Percentiles rank a stretch among this genome's conserved stretches.
These are phyloP conservation scores for Coemansia sp. DNA, from an alignment of 371 early-diverging fungal species.

Conservation along the genomic window DNA sequence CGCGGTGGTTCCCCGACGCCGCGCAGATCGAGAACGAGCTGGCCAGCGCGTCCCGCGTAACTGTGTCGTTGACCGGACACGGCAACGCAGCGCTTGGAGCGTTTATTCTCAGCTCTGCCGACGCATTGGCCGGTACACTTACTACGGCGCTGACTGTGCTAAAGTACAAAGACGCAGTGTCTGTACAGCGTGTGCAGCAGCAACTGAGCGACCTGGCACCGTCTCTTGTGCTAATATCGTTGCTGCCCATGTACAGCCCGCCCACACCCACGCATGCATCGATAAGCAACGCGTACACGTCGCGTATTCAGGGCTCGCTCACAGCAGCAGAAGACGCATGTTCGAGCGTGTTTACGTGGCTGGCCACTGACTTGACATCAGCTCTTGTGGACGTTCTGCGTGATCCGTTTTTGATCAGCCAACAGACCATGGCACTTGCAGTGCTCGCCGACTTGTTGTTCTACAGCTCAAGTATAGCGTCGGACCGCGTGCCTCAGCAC, in stretches of 20 bases:
- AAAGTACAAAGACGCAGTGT: constrained; percentile 17
- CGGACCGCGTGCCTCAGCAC: constrained; percentile 18
- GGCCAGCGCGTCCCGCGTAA: constrained; percentile 13
- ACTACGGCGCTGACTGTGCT: constrained; percentile 12
- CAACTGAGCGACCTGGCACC: constrained; percentile 22
- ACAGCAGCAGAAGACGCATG: background rate
- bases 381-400: constrained; percentile 18
- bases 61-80: background rate
- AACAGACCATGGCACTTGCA: constrained; percentile 19
- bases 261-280: constrained; percentile 40
- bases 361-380: constrained; percentile 11
- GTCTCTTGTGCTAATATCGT: constrained; percentile 14
- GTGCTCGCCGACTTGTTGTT: constrained; percentile 25
- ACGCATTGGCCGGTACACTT: constrained; percentile 17
- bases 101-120: constrained; percentile 15
- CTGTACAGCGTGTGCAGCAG: constrained; percentile 10
- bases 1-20: constrained; percentile 27
- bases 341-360: constrained; percentile 16
- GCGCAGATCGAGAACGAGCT: constrained; percentile 41
- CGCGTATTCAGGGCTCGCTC: constrained; percentile 12
- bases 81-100: constrained; percentile 22
- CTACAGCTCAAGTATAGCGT: constrained; percentile 11
- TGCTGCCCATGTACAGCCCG: constrained; percentile 28
- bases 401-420: constrained; percentile 21
- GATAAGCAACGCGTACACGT: constrained; percentile 7